Base-by-base conservation (phyloP, 176 grass and related monocot genomes). In the Musa beccarii region DNA sequence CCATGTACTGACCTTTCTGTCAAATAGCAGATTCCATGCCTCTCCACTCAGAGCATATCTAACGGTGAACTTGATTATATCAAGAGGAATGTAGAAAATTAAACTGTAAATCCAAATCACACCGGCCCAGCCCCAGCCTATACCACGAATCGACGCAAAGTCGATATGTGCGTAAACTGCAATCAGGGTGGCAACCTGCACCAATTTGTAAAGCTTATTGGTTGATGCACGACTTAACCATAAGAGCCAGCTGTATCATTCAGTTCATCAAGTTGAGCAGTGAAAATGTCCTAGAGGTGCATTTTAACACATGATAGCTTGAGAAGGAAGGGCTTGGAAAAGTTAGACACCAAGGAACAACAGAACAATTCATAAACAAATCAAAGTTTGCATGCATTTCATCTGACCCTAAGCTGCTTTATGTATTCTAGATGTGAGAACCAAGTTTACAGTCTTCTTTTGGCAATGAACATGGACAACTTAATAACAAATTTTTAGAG, bases 101-200 rank as follows among this genome's bases (percentile, higher is more conserved):
- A 90, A 3, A 81, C 87, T 96, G 75, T 96, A 88, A 17, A 96
- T 66, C 89, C 93, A 96, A 75, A 90, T 88, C 66, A 85, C 78
- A 10, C 85, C 93, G 8, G 85, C 87, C 93, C 89, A 96, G 13
- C 89, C 81, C 89, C 93, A 96, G 2, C 87, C 89, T 19, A 96
- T 90, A 50, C 81, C 87, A 26, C 64, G 79, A 76, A 92, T 88
- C 14, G 85, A 92, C 21, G 87, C 87, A 76, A 96, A 96, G 28
- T 74, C 63, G 76, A 86, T 81, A 69, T 85, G 84, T 1, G 93
- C 89, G 51, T 96, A 92, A 26, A 90, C 89, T 4, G 93, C 79
- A 79, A 96, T 82, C 25, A 90, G 82, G 11, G 87, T 96, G 10
- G 89, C 93, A 82, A 89, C 87, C 89, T 96, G 78, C 76, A 80